Evolutionary conservation across 306 rosid species (phyloP), one percentile per base, ranked within the genome.

Genomic region (Fragaria iinumae): DNA sequence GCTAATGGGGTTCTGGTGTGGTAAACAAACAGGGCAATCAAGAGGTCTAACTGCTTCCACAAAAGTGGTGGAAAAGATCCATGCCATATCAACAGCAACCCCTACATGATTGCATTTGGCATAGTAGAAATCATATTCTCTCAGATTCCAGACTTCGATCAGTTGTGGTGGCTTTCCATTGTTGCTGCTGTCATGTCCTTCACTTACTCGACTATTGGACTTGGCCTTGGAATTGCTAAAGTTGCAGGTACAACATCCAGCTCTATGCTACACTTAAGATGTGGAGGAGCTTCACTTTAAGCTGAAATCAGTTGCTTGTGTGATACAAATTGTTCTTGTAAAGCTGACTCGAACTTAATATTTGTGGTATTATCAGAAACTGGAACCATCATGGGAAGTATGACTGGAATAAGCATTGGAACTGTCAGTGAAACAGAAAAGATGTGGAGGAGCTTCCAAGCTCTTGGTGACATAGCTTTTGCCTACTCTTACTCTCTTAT

Each of bases 391-490:
- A 69, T 16, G 56, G 93, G 94, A 76, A 91, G 88, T 78, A 45
- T 89, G 39, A 84, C 90, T 0, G 96, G 96, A 18, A 65, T 89
- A 68, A 79, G 48, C 10, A 63, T 88, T 14, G 93, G 90, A 20
- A 36, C 82, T 47, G 88, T 89, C 49, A 76, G 90, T 52, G 43
- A 83, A 72, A 71, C 83, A 17, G 62, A 91, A 16, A 89, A 89
- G 63, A 66, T 83, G 73, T 87, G 91, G 93, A 76, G 84, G 59
- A 78, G 83, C 82, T 87, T 91, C 76, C 88, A 86, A 82, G 94
- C 97, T 67, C 85, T 91, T 60, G 97, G 97, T 41, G 83, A 89
- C 85, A 88, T 91, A 34, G 97, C 97, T 71, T 91, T 91, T 76
- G 97, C 97, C 63, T 89, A 86, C 78, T 80, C 90, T 10, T 89